phyloP scores from a whole-genome alignment of 176 grass and related monocot genomes.

The Bromus sterilis region DNA sequence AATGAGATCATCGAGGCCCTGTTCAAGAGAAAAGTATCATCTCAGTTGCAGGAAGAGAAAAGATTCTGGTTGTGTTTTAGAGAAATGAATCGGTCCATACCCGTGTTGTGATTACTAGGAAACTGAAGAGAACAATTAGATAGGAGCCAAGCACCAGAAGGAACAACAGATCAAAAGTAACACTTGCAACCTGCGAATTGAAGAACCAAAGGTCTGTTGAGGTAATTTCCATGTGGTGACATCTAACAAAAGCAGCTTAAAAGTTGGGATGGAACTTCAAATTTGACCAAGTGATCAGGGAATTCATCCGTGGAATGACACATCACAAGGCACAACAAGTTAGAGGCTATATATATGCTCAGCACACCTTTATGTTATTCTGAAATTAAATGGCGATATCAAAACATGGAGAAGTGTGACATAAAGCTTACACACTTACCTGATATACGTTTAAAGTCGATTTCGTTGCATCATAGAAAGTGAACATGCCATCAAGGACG shows the following conservation, averaged over 20 bases:
- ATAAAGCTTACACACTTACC: slow-evolving; percentile 34
- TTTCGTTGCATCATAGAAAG: slow-evolving; percentile 85
- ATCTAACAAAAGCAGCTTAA: not conserved
- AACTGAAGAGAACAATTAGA: slow-evolving; percentile 91
- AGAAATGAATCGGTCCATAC: slow-evolving; percentile 31
- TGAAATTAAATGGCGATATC: not conserved
- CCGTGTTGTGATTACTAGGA: slow-evolving; percentile 93
- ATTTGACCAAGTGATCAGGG: not conserved
- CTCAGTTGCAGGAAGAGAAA: not conserved
- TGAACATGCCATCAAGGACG: slow-evolving; percentile 83
- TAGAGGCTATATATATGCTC: not conserved
- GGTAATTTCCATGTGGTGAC: not conserved
- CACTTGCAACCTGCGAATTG: slow-evolving; percentile 72
- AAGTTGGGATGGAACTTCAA: not conserved
- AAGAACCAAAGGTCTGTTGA: not conserved
- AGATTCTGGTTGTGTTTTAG: not conserved
- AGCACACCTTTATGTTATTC: not conserved
- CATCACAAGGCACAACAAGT: not conserved
- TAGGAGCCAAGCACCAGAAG: slow-evolving; percentile 79
- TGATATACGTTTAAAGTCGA: slow-evolving; percentile 86
- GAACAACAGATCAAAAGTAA: slow-evolving; percentile 87
- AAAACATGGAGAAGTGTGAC: slow-evolving; percentile 14
- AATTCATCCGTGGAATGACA: not conserved
- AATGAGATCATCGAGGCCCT: slow-evolving; percentile 98
- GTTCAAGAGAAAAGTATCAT: not conserved